A percentile compares a stretch with the other conserved stretches of the same genome.
These are phyloP conservation scores for Amanita polypyramis DNA, from an alignment of 768 basidiomycete species.

Conservation along the genomic window DNA sequence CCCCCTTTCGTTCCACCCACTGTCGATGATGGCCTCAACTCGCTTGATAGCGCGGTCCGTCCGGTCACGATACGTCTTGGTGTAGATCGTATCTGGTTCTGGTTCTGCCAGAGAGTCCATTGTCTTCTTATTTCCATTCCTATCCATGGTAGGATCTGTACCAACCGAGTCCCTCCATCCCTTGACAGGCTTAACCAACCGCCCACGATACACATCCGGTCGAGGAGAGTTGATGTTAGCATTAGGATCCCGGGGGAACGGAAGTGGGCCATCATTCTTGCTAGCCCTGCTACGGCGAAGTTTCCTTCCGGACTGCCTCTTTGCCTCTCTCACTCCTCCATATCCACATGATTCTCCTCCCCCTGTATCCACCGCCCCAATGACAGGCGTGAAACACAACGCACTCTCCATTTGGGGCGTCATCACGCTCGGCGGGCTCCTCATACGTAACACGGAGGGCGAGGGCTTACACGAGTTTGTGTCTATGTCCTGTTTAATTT, in stretches of 20 bases:
- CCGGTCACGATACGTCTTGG: slow-evolving; percentile 8
- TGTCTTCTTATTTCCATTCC: background rate
- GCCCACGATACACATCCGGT: slow-evolving; percentile 10
- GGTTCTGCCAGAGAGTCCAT: background rate
- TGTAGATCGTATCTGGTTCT: slow-evolving; percentile 8
- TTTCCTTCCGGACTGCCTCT: background rate
- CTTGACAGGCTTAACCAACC: slow-evolving; percentile 2
- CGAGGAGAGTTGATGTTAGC: slow-evolving; percentile 10
- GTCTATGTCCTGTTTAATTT: slow-evolving; percentile 3
- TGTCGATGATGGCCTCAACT: slow-evolving; percentile 26
- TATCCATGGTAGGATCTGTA: background rate
- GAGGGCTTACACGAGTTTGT: slow-evolving; percentile 11
- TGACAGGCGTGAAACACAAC: slow-evolving; percentile 40
- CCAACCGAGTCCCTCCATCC: background rate
- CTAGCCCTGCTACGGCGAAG: too few relatives aligned
- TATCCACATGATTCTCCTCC: slow-evolving; percentile 1
- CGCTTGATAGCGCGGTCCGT: slow-evolving; percentile 18
- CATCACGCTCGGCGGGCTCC: slow-evolving; percentile 45
- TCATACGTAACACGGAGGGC: slow-evolving; percentile 27
- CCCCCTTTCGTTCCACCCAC: slow-evolving; percentile 22
- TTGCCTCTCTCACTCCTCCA: background rate
- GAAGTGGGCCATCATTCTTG: too few relatives aligned
- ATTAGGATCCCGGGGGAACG: too few relatives aligned
- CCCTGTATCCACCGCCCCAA: slow-evolving; percentile 3
- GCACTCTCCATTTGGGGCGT: slow-evolving; percentile 46